Percentiles rank a stretch among this genome's conserved stretches.
phyloP scores from a whole-genome alignment of 805 yeast genomes.

The Saccharomycopsis malanga region DNA sequence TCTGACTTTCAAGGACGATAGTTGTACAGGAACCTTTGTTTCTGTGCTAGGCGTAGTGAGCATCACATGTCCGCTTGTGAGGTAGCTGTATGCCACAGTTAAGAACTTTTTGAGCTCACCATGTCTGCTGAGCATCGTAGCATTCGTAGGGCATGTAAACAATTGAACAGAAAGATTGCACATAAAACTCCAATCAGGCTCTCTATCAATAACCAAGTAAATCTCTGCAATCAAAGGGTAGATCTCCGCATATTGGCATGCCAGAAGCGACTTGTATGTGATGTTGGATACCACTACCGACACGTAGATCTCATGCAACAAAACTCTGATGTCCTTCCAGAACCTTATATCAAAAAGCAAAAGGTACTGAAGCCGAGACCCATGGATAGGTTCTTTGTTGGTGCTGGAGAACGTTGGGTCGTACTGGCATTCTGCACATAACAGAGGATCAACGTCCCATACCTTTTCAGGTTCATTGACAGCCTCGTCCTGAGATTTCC shows the following conservation, averaged over 20 bases:
- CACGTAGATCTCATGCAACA: conserved; percentile 58
- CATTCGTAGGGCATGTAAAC: conserved; percentile 70
- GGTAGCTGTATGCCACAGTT: conserved; percentile 54
- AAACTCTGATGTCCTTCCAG: conserved; percentile 54
- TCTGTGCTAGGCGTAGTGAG: conserved; percentile 3
- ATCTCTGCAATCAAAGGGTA: conserved; percentile 71
- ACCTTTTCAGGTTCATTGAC: not conserved
- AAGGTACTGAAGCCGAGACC: conserved; percentile 36
- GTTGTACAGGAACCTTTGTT: conserved; percentile 24
- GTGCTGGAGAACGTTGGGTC: conserved; percentile 21
- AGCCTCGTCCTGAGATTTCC: not conserved
- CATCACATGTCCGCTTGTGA: conserved; percentile 43
- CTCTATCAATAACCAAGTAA: conserved; percentile 63
- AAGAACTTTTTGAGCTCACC: conserved; percentile 59
- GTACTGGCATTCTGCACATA: conserved; percentile 44
- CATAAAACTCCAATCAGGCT: conserved; percentile 73
- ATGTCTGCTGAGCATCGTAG: conserved; percentile 53
- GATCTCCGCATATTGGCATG: conserved; percentile 75
- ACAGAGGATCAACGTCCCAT: conserved; percentile 41
- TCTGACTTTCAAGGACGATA: conserved; percentile 53
- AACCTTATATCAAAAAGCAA: conserved; percentile 61
- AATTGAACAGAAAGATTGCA: conserved; percentile 68
- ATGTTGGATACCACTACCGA: conserved; percentile 56
- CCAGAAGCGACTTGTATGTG: conserved; percentile 48
- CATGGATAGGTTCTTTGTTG: conserved; percentile 27